phyloP scores from a whole-genome alignment of 176 grass and related monocot species.

The Hordeum marinum region DNA sequence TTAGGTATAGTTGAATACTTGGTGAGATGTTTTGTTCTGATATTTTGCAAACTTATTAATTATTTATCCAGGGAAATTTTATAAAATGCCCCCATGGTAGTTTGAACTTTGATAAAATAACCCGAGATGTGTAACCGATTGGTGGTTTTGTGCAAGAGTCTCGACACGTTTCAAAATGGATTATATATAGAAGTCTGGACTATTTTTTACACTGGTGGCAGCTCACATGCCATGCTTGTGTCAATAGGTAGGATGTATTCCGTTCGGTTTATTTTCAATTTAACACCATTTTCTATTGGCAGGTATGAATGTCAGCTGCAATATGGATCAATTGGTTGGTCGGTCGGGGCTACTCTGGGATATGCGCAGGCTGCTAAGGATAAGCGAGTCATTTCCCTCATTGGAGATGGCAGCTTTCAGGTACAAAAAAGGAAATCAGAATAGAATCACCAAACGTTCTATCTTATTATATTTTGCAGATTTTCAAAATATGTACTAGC shows the following conservation, averaged over 20 bases:
- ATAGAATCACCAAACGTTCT: not conserved
- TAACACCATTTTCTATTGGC: not conserved
- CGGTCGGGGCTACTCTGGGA: constrained; percentile 45
- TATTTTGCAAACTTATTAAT: not conserved
- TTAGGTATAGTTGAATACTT: not conserved
- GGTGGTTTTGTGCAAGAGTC: not conserved
- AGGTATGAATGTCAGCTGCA: constrained; percentile 71
- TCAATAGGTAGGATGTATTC: not conserved
- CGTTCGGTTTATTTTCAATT: not conserved
- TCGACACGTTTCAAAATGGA: not conserved
- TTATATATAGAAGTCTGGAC: not conserved
- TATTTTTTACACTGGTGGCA: not conserved
- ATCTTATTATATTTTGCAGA: not conserved
- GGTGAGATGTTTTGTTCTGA: not conserved
- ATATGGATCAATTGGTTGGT: constrained; percentile 58
- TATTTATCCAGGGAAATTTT: not conserved
- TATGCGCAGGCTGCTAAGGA: constrained; percentile 52
- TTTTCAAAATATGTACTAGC: not conserved
- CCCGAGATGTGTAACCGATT: not conserved
- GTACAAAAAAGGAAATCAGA: not conserved
- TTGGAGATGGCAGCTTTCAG: constrained; percentile 63
- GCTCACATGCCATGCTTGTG: not conserved
- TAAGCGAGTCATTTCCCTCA: constrained; percentile 53
- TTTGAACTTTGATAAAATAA: not conserved
- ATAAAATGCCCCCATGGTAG: not conserved